Conservation (phyloP, 2,329 filamentous ascomycete species). For the Fusarium longipes region DNA sequence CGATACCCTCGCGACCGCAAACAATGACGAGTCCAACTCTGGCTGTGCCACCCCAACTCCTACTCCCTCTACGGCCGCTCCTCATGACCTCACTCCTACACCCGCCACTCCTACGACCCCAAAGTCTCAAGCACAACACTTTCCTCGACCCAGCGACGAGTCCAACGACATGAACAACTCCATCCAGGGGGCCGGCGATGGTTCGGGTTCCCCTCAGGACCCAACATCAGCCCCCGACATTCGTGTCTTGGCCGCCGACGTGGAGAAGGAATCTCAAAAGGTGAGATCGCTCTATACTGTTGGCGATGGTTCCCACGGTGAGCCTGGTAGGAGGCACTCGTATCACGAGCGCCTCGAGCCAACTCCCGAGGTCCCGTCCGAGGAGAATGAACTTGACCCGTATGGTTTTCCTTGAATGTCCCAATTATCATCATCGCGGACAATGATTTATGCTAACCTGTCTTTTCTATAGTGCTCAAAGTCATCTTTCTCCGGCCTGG, state of each 20-base stretch:
- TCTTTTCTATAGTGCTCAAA: conserved; percentile 43
- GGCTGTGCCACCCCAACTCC: conserved; percentile 37
- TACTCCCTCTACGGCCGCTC: conserved; percentile 25
- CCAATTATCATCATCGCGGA: conserved; percentile 38
- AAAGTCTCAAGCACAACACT: conserved; percentile 36
- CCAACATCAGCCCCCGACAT: conserved; percentile 58
- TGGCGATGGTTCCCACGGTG: conserved; percentile 64
- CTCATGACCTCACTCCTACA: conserved; percentile 24
- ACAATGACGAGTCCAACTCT: conserved; percentile 37
- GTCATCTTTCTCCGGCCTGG: conserved; percentile 49
- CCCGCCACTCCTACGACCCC: conserved; percentile 41
- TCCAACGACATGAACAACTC: conserved; percentile 39
- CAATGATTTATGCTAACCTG: conserved; percentile 48
- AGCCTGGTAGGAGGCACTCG: conserved; percentile 62
- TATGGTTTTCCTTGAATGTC: conserved; percentile 65
- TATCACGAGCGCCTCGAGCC: conserved; percentile 62
- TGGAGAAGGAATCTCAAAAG: conserved; percentile 73
- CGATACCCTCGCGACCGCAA: conserved; percentile 23
- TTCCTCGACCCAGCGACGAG: conserved; percentile 43
- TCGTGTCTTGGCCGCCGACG: conserved; percentile 64
- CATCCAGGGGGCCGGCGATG: conserved; percentile 24
- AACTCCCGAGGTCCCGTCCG: conserved; percentile 62
- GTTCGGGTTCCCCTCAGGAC: conserved; percentile 26
- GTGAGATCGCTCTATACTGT: conserved; percentile 74
- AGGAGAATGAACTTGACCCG: conserved; percentile 65